Evolutionary conservation across 2,329 filamentous ascomycete genomes (phyloP).

Genomic region (Xylariaceae sp.): DNA sequence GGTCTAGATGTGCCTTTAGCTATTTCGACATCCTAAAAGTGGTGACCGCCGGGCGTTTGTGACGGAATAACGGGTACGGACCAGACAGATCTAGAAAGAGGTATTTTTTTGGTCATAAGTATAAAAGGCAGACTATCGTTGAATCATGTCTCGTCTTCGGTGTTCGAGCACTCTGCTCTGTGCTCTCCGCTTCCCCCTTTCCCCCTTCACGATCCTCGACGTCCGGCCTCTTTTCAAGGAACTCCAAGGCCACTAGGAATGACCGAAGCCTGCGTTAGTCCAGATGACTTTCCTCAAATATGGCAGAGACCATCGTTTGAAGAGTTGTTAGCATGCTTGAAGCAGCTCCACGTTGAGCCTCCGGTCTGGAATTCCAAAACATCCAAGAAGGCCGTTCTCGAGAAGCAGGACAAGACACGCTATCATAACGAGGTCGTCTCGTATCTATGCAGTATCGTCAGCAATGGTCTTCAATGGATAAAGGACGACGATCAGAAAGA

Average conservation of each 20-base stretch:
- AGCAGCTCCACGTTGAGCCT: slow-evolving; percentile 60
- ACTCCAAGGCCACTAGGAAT: slow-evolving; percentile 7
- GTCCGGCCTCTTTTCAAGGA: neutral
- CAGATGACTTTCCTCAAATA: slow-evolving; percentile 70
- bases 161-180: neutral
- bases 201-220: neutral
- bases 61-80: neutral
- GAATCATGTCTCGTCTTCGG: neutral
- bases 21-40: neutral
- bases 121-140: neutral
- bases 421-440: slow-evolving; percentile 50
- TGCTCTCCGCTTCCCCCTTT: neutral
- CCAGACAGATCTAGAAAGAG: neutral
- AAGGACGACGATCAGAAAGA: slow-evolving; percentile 61
- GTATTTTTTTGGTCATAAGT: neutral
- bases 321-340: slow-evolving; percentile 60
- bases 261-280: slow-evolving; percentile 32
- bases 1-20: slow-evolving; percentile 3
- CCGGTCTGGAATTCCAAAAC: slow-evolving; percentile 57
- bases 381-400: slow-evolving; percentile 38
- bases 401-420: slow-evolving; percentile 39
- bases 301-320: slow-evolving; percentile 67
- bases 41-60: neutral
- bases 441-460: slow-evolving; percentile 66
- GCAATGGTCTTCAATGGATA: slow-evolving; percentile 64